Conservation (phyloP, 1,139 yeast species). For the Pichia sp. region DNA sequence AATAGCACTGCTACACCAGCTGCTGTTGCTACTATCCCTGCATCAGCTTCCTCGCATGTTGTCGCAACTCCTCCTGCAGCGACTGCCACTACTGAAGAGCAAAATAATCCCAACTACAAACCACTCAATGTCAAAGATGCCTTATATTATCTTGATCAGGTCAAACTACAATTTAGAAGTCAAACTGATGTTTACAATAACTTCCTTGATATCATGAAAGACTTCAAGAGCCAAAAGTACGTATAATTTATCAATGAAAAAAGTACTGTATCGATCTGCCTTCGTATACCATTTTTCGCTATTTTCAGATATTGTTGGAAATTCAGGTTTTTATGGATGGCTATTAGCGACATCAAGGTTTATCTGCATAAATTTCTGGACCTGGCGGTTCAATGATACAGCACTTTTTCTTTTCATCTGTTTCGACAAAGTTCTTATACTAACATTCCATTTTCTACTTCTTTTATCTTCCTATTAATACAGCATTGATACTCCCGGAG, state of each 20-base stretch:
- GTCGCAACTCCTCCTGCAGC: not conserved
- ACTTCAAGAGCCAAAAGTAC: slow-evolving; percentile 83
- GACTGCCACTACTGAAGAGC: not conserved
- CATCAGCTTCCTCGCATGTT: not conserved
- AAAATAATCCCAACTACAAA: slow-evolving; percentile 39
- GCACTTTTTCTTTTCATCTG: not conserved
- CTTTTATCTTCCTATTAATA: slow-evolving; percentile 5
- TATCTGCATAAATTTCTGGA: too few relatives aligned
- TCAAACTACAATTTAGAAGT: slow-evolving; percentile 81
- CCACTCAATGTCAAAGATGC: slow-evolving; percentile 97
- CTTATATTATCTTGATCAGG: slow-evolving; percentile 88
- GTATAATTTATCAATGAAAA: slow-evolving; percentile 18
- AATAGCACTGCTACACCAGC: not conserved
- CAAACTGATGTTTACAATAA: slow-evolving; percentile 96
- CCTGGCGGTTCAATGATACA: not conserved
- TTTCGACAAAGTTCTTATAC: slow-evolving; percentile 5
- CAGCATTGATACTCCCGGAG: slow-evolving; percentile 96
- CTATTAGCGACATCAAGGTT: too few relatives aligned
- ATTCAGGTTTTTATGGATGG: too few relatives aligned
- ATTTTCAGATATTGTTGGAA: too few relatives aligned
- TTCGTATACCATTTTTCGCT: too few relatives aligned
- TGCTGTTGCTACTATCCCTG: not conserved
- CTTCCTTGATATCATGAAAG: slow-evolving; percentile 96
- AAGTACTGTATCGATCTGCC: not conserved
- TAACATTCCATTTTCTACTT: slow-evolving; percentile 12